phyloP scores from a whole-genome alignment of 306 rosid genomes.

The Medicago arabica region DNA sequence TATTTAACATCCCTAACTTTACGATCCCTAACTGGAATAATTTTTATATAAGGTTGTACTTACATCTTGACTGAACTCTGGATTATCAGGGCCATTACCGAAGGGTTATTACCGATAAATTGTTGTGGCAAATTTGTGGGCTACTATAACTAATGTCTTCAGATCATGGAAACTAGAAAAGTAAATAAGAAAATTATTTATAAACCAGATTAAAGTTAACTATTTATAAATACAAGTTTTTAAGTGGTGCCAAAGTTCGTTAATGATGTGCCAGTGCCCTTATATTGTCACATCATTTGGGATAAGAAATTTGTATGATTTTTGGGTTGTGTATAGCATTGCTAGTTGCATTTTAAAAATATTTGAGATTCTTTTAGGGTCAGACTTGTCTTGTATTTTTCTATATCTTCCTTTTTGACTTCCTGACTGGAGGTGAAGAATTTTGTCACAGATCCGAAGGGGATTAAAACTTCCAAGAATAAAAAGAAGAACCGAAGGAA shows the following conservation, averaged over 20 bases:
- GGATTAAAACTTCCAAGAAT: slow-evolving; percentile 67
- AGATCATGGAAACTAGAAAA: slow-evolving; percentile 15
- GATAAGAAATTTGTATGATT: slow-evolving; percentile 12
- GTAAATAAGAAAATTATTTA: slow-evolving; percentile 3
- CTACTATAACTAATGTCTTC: background rate
- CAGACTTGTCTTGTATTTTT: slow-evolving; percentile 12
- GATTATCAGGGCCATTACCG: background rate
- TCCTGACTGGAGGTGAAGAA: slow-evolving; percentile 42
- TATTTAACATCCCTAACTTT: slow-evolving; percentile 1
- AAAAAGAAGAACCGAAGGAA: slow-evolving; percentile 91
- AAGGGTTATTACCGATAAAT: background rate
- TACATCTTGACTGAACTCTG: background rate
- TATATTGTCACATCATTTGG: background rate
- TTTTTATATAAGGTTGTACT: too few species aligned
- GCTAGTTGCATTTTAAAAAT: slow-evolving; percentile 25
- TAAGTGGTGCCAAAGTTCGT: background rate
- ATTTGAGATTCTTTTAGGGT: slow-evolving; percentile 15
- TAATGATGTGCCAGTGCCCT: background rate
- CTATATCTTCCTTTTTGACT: slow-evolving; percentile 35
- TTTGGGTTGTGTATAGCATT: background rate
- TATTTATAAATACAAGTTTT: slow-evolving; percentile 9
- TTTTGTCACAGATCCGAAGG: slow-evolving; percentile 74
- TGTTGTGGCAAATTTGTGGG: slow-evolving; percentile 1
- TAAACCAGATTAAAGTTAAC: background rate
- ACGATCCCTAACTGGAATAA: background rate